These are phyloP conservation scores for Pseudocercospora macadamiae DNA, from an alignment of 2,329 filamentous ascomycete species.

Conservation along the genomic window DNA sequence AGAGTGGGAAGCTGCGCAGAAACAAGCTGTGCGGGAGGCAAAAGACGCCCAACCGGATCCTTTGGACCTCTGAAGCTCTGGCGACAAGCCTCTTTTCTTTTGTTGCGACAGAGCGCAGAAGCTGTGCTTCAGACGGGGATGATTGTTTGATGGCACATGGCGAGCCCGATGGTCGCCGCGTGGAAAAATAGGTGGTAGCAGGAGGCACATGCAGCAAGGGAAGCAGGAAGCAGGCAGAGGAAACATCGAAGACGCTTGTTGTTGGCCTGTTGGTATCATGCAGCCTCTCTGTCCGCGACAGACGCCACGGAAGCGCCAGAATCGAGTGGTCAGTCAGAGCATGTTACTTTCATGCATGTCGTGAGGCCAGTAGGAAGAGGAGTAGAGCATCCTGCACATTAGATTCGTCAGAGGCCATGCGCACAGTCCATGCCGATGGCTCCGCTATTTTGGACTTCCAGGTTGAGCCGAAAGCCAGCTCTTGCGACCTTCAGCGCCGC, in stretches of 20 bases:
- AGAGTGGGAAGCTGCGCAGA: neutral
- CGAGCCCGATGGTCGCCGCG: neutral
- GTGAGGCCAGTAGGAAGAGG: neutral
- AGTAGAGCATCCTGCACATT: neutral
- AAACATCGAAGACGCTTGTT: too few species aligned
- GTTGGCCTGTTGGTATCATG: constrained; percentile 2
- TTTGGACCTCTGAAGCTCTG: neutral
- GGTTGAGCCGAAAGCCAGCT: neutral
- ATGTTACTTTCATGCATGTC: neutral
- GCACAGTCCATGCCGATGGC: neutral
- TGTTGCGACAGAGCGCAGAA: neutral
- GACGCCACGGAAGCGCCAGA: constrained; percentile 5
- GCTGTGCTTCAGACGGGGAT: neutral
- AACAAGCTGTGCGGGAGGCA: neutral
- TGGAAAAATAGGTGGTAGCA: neutral
- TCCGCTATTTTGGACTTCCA: neutral
- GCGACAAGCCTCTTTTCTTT: neutral
- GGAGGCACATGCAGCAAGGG: too few species aligned
- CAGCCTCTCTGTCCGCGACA: neutral
- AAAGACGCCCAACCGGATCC: neutral
- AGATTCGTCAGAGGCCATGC: neutral
- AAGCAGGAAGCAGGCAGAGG: too few species aligned
- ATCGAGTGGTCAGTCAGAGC: neutral
- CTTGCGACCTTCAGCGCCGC: neutral
- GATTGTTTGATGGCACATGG: neutral